phyloP scores from a whole-genome alignment of 805 yeast genomes.

The Wickerhamiella dianesei region DNA sequence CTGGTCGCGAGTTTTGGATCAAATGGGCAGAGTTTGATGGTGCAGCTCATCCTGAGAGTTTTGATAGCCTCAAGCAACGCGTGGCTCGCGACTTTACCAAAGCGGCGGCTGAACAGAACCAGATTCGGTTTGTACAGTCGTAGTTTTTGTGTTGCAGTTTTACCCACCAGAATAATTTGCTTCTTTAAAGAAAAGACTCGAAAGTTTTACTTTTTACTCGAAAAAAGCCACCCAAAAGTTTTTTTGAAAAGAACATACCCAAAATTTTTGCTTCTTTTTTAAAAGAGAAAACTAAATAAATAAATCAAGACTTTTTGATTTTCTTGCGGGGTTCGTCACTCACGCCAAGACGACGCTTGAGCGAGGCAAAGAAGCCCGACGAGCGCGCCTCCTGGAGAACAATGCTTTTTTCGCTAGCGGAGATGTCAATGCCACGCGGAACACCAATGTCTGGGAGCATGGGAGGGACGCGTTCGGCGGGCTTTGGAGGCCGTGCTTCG shows the following conservation, averaged over 20 bases:
- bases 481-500: no score
- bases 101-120: neutral
- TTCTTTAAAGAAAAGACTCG: no score
- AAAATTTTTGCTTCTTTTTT: no score
- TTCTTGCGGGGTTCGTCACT: neutral
- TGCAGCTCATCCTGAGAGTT: neutral
- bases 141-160: no score
- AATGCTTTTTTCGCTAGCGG: neutral
- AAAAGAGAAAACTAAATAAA: no score
- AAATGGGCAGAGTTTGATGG: constrained; percentile 58
- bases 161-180: no score
- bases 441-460: no score
- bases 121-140: neutral
- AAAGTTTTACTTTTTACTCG: no score
- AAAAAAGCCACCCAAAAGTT: no score
- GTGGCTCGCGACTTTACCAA: neutral
- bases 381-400: neutral
- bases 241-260: no score
- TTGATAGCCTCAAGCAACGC: neutral
- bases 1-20: constrained; percentile 55
- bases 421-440: no score
- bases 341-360: neutral
- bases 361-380: neutral
- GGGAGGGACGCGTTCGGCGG: no score
- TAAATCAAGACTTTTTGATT: neutral